Evolutionary conservation across 106 monocot genomes (phyloP).

Genomic region (Hemerocallis citrina): DNA sequence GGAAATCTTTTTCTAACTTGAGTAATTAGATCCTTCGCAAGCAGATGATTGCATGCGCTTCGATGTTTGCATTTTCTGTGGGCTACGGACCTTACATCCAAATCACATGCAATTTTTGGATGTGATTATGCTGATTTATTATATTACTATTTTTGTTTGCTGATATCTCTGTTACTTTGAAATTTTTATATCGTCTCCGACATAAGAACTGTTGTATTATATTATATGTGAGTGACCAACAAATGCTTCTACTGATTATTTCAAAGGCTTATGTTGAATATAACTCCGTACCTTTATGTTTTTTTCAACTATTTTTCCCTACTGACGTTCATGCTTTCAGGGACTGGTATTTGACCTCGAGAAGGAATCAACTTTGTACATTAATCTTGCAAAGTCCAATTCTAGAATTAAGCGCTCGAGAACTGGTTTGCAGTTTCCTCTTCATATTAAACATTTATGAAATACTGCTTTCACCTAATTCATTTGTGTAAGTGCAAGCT

Average conservation of each 20-base stretch:
- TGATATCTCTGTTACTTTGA: no score
- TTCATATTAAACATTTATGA: background rate
- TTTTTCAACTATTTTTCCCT: no score
- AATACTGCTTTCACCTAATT: background rate
- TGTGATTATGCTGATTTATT: background rate
- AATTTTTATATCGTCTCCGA: background rate
- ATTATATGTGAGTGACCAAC: no score
- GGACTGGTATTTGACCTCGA: constrained; percentile 85
- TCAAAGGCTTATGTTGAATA: background rate
- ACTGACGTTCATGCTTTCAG: constrained; percentile 39
- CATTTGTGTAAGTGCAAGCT: constrained; percentile 1
- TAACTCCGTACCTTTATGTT: background rate
- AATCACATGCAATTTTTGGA: background rate
- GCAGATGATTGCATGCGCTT: no score
- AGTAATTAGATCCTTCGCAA: no score
- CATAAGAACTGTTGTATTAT: background rate
- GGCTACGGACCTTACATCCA: background rate
- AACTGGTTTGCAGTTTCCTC: constrained; percentile 32
- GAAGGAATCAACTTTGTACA: constrained; percentile 48
- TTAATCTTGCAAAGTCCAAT: constrained; percentile 85
- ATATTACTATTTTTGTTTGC: background rate
- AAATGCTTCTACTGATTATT: background rate
- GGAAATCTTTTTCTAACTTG: no score
- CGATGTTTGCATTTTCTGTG: no score
- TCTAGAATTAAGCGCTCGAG: constrained; percentile 64